A percentile compares a stretch with the other conserved stretches of the same genome.
These are phyloP conservation scores for Globisporangium ultimum DNA, from an alignment of 352 stramenopile genomes.

Conservation along the genomic window DNA sequence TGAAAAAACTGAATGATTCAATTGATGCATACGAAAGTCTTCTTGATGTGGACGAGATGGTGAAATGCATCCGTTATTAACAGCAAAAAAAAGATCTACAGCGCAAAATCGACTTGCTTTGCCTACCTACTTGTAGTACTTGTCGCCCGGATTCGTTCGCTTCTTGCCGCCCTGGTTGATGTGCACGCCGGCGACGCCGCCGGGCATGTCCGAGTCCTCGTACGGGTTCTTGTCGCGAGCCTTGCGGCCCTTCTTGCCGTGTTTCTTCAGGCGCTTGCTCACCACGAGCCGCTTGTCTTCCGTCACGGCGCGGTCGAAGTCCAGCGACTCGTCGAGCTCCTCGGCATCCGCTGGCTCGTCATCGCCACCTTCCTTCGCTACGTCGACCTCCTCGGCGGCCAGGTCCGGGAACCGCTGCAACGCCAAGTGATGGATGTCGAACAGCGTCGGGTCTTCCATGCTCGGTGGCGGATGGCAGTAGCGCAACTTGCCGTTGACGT, in stretches of 20 bases:
- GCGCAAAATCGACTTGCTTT: neutral
- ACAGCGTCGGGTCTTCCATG: slow-evolving; percentile 44
- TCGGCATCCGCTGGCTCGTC: slow-evolving; percentile 15
- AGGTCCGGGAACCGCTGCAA: slow-evolving; percentile 58
- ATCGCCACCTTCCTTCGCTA: slow-evolving; percentile 12
- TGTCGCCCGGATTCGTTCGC: slow-evolving; percentile 51
- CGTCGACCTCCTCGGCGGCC: slow-evolving; percentile 13
- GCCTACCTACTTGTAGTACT: slow-evolving; percentile 21
- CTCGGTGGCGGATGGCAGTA: slow-evolving; percentile 95
- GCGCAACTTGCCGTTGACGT: slow-evolving; percentile 96
- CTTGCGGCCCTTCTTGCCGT: slow-evolving; percentile 97
- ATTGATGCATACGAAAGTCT: neutral
- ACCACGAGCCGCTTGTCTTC: slow-evolving; percentile 60
- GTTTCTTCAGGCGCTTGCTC: slow-evolving; percentile 89
- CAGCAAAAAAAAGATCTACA: neutral
- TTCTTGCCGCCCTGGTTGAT: slow-evolving; percentile 80
- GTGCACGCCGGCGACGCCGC: slow-evolving; percentile 40
- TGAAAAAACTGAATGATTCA: slow-evolving; percentile 5
- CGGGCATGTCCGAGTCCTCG: slow-evolving; percentile 79
- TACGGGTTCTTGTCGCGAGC: slow-evolving; percentile 97
- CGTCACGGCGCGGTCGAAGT: slow-evolving; percentile 64
- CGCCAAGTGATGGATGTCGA: slow-evolving; percentile 74
- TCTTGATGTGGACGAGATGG: neutral
- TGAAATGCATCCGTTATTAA: neutral
- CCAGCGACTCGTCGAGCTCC: slow-evolving; percentile 31